Base-by-base conservation (phyloP, 192 early-diverging fungal genomes). In the Dissophora globulifera region DNA sequence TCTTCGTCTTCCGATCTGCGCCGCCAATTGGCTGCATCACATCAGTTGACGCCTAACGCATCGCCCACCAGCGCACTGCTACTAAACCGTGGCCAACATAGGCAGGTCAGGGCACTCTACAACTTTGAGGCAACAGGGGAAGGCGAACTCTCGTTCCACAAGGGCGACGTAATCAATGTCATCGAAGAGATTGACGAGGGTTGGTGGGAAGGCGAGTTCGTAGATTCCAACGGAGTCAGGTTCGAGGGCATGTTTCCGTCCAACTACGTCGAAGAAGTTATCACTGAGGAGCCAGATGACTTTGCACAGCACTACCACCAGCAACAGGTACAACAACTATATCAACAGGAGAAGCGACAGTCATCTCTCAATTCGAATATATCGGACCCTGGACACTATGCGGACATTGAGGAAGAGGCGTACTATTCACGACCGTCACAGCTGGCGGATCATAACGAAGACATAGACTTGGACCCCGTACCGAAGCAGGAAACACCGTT, bases 191-290 rank as follows among this genome's bases (percentile, higher is more conserved):
- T 96, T 41, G 94, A 96, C 55, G 90, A 93, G 50, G 96, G 96
- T 0, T 99, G 97, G 97, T 97, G 96, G 95, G 82, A 90, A 31
- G 97, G 97, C 26, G 89, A 91, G 78, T 63, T 94, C 11, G 74
- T 83, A 20, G 89, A 93, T 75, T 81, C 84, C 10, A 69, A 78
- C 50, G 90, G 91, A 33, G 78, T 83, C 1, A 71, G 75, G 54
- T 58, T 67, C 15, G 76, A 56, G 15, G 97, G 97, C 13, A 92
- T 99, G 82, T 98, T 99, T 80, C 97, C 97, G 22, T 86, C 85
- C 29, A 96, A 98, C 78, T 99, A 99, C 61, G 91, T 89, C 12
- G 92, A 94, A 67, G 87, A 85, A 27, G 84, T 80, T 38, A 16
- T 68, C 26, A 69, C 69, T 51, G 57, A 69, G 57, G n/a, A n/a